Evolutionary conservation across 1,139 yeast species (phyloP).

Genomic region (Saccharomyces hybrid): DNA sequence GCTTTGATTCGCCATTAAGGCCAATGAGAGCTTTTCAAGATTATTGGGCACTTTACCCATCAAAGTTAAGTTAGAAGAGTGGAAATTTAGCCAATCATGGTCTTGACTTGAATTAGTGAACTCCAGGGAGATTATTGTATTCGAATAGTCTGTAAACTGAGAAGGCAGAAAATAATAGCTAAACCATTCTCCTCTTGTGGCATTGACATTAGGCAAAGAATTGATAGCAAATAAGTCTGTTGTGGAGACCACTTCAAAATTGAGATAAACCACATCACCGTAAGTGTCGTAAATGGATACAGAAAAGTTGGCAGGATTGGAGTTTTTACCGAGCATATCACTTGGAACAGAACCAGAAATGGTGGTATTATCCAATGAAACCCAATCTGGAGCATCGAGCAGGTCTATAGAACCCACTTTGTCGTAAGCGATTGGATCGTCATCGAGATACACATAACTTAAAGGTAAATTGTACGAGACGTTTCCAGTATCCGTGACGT

Average conservation of each 20-base stretch:
- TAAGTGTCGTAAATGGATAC: slow-evolving; percentile 26
- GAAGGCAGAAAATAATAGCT: slow-evolving; percentile 40
- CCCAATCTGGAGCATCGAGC: slow-evolving; percentile 54
- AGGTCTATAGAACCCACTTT: slow-evolving; percentile 51
- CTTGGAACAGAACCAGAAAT: slow-evolving; percentile 57
- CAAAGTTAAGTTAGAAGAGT: slow-evolving; percentile 54
- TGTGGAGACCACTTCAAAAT: slow-evolving; percentile 40
- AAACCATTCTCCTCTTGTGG: slow-evolving; percentile 55
- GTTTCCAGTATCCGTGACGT: slow-evolving; percentile 55
- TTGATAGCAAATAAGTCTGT: slow-evolving; percentile 44
- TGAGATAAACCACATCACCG: slow-evolving; percentile 56
- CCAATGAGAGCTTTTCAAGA: slow-evolving; percentile 42
- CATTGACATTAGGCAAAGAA: slow-evolving; percentile 52
- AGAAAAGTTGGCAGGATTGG: slow-evolving; percentile 37
- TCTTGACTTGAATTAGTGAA: slow-evolving; percentile 35
- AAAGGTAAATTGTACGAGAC: slow-evolving; percentile 58
- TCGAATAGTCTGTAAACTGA: slow-evolving; percentile 16
- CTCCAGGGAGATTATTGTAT: slow-evolving; percentile 44
- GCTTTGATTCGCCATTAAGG: slow-evolving; percentile 44
- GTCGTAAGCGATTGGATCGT: slow-evolving; percentile 36
- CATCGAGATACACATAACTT: slow-evolving; percentile 54
- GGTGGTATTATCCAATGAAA: slow-evolving; percentile 38
- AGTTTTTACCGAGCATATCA: slow-evolving; percentile 32
- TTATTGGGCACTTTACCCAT: slow-evolving; percentile 59
- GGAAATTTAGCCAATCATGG: slow-evolving; percentile 57